These are phyloP conservation scores for Globisporangium nagaii DNA, from an alignment of 352 stramenopile species.

Conservation along the genomic window DNA sequence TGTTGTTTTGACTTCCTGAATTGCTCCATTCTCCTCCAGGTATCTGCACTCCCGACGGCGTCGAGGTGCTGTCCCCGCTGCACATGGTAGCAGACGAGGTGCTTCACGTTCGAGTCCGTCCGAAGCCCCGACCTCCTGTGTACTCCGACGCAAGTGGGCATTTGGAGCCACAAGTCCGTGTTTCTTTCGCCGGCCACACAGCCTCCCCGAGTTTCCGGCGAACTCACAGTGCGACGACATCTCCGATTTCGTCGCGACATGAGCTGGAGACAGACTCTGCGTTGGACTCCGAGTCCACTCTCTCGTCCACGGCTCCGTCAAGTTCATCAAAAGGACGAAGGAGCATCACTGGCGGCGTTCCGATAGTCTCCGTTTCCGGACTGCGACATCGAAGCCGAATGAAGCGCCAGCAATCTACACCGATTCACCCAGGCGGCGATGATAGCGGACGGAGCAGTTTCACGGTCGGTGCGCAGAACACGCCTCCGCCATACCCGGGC, in stretches of 20 bases:
- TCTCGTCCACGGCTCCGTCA: background rate
- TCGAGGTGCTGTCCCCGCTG: conserved; percentile 63
- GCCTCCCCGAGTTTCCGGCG: conserved; percentile 8
- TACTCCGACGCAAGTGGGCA: conserved; percentile 13
- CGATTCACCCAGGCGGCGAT: conserved; percentile 8
- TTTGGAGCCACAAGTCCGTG: conserved; percentile 16
- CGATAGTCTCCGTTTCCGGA: conserved; percentile 5
- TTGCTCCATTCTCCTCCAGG: conserved; percentile 16
- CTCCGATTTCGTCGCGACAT: background rate
- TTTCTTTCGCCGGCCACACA: conserved; percentile 10
- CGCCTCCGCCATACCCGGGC: background rate
- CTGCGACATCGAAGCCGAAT: conserved; percentile 14
- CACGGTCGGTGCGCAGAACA: background rate
- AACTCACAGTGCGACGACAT: conserved; percentile 3
- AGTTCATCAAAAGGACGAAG: conserved; percentile 2
- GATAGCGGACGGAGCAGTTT: conserved; percentile 15
- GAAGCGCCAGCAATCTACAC: conserved; percentile 23
- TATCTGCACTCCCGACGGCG: conserved; percentile 44
- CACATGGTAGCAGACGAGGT: conserved; percentile 73
- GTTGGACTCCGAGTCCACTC: conserved; percentile 2
- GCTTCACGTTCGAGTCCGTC: conserved; percentile 57
- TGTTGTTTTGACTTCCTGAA: background rate
- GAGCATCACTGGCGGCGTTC: background rate
- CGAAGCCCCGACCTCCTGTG: conserved; percentile 35
- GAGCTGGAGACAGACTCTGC: conserved; percentile 1